Base-by-base conservation (phyloP, 1,139 yeast genomes). In the Kazachstania sp. region DNA sequence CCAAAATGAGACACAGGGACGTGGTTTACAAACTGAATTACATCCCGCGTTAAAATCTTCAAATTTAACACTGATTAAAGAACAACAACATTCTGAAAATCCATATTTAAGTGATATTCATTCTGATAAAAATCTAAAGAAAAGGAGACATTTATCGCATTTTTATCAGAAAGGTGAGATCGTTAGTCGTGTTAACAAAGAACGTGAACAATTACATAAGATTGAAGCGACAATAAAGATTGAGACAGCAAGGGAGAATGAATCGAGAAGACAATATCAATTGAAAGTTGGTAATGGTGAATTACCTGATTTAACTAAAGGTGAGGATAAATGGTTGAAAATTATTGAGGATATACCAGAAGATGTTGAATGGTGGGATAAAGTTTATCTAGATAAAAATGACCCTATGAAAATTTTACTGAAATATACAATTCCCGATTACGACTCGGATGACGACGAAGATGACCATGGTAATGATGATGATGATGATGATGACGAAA, bases 331-430 rank as follows among this genome's bases (percentile, higher is more conserved):
- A 20, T 59, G 52, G 44, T 38, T 59, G 2, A 19, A 41, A 9
- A 40, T 41, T 19, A 13, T 43, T 3, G 47, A 49, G 5, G 48
- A 46, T 23, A 53, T 57, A 4, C 61, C 64, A 2, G 26, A 29
- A 3, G 40, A 52, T 9, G 26, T 46, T 3, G 66, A 64, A 43
- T 60, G 67, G 63, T 65, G 69, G 69, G 68, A 65, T 48, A 29
- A 16, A 11, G 50, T 47, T 2, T 64, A 52, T 50, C 43, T 60
- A 4, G 53, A 54, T 43, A 49, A 49, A 9, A 37, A 49, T 1
- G 39, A 49, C 2, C 28, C 37, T 20, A 20, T 18, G 16, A 29
- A 52, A 11, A 45, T 56, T n/a, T 41, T 54, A n/a, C 42, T 47
- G 3, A 64, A 61, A 43, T 64, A 59, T 37, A 39, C 36, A 7